Evolutionary conservation across 2,329 filamentous ascomycete genomes (phyloP), one percentile per base, ranked within the genome.

Genomic region (Akanthomyces dipterigenus): DNA sequence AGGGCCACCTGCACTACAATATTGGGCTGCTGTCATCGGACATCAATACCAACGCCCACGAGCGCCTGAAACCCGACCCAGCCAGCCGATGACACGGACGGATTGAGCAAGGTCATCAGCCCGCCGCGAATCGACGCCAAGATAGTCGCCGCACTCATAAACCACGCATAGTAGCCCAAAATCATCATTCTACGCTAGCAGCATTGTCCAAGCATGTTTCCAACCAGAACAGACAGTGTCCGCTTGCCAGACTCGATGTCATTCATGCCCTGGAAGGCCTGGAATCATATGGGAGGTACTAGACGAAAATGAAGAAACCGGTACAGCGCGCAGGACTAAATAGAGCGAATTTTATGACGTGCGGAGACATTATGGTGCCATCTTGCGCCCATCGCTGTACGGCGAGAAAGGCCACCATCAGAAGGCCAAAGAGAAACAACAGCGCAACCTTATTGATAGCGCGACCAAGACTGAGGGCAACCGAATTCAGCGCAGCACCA

Each of bases 221-320:
- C 70, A 7, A 78, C 67, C 7, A 78, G 70, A 65, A 75, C 69
- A 5, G 76, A 77, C 5, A 79, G 66, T 54, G 73, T 77, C n/a
- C 71, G 71, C 42, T 78, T 72, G 3, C 76, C 76, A 6, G 76
- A 76, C 45, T 72, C 67, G 24, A 74, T 67, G 24, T 78, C 73
- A 1, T 68, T 70, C 20, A 72, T 72, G 9, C 73, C 75, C 42
- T 78, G 71, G 18, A 80, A 74, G 5, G 77, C 73, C 64, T 79
- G 77, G 65, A 80, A 80, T 75, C 76, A 80, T 40, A 79, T 75
- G 77, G 76, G 0, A 79, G 62, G 61, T 73, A 78, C 63, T 77
- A 78, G 24, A 78, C 63, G 18, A 66, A 63, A 0, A 67, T 60
- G 34, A 71, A 63, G 58, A 73, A 55, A 55, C 24, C 45, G 53